Base-by-base conservation (phyloP, 2,329 filamentous ascomycete genomes). In the Botryotinia calthae region DNA sequence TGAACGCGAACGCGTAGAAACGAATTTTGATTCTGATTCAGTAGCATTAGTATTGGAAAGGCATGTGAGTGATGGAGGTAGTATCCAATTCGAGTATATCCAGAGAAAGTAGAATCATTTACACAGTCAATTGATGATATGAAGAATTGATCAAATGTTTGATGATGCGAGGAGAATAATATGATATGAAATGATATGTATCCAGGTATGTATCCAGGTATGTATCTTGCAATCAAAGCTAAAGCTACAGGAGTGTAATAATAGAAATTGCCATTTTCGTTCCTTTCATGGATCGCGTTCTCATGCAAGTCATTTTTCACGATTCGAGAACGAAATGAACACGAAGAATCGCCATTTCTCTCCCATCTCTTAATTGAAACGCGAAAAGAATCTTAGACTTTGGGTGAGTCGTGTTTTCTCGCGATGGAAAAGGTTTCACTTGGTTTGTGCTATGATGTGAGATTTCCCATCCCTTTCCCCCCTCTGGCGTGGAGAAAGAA, bases 281-380 rank as follows among this genome's bases (percentile, higher is more conserved):
- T 14, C 25, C 31, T 65, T 28, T 5, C 22, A 16, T 16, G 20
- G 34, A 48, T 64, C 28, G 42, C 42, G 28, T 48, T 28, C 7
- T 28, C n/a, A 62, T 40, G 34, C 59, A 62, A 8, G 12, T 62
- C 59, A 62, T 56, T 40, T 62, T 62, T 62, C 59, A 62, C 59
- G 59, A 34, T 62, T 62, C 34, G n/a, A 28, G 18, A 31, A 31
- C 28, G n/a, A 46, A 64, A 64, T 18, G 63, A 65, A 48, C 63
- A 37, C 63, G 63, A 65, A 65, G 12, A 20, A 31, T 28, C 44
- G 20, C 28, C 62, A 16, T 64, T 44, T 44, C 40, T 9, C 5
- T 18, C 46, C 28, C 25, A 40, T 61, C 22, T 8, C n/a, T 61
- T 40, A 14, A 25, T 40, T 8, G 22, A 20, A 42, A 64, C 62